Evolutionary conservation across 331 rosid genomes (phyloP).

Genomic region (Telfairia occidentalis): DNA sequence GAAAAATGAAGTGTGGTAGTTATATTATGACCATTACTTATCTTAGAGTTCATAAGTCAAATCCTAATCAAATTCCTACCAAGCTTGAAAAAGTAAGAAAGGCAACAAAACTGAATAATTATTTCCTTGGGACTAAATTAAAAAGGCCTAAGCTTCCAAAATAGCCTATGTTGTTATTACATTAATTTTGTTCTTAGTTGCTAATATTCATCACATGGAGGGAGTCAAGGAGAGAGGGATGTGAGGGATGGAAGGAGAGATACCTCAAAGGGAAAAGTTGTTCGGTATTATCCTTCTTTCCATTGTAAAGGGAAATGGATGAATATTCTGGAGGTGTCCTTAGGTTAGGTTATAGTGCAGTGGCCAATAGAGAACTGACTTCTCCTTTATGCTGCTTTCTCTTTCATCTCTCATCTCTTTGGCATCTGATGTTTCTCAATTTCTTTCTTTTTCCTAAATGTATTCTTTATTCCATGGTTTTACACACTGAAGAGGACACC

Average conservation of each 20-base stretch:
- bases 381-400: neutral
- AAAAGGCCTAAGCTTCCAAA: too few relatives aligned
- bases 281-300: neutral
- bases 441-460: neutral
- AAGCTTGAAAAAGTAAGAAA: too few relatives aligned
- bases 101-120: too few relatives aligned
- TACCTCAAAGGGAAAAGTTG: neutral
- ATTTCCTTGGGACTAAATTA: too few relatives aligned
- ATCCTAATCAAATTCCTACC: too few relatives aligned
- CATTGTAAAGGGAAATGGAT: neutral
- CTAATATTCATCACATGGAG: neutral
- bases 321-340: neutral
- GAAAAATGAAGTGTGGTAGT: neutral
- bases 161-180: too few relatives aligned
- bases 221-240: neutral
- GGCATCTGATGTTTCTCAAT: neutral
- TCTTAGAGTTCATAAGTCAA: too few relatives aligned
- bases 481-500: too few relatives aligned
- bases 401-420: neutral
- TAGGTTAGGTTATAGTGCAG: neutral
- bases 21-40: neutral
- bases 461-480: neutral
- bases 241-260: neutral
- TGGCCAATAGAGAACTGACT: constrained; percentile 4
- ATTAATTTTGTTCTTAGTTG: neutral